phyloP scores from a whole-genome alignment of 2,329 filamentous ascomycete genomes.

The Metarhizium guizhouense region DNA sequence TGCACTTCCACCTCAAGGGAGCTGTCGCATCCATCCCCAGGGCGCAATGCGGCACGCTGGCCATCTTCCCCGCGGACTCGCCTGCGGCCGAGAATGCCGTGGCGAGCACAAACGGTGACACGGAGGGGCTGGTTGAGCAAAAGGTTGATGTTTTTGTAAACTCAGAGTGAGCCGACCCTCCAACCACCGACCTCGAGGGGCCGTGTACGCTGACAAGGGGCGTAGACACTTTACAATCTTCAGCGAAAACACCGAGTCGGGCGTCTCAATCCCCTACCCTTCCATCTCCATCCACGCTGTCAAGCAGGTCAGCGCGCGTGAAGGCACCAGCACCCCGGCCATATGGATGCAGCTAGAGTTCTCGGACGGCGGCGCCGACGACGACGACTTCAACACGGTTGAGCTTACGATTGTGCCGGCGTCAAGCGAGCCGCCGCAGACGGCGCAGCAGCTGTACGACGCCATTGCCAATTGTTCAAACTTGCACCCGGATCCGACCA shows the following conservation, averaged over 20 bases:
- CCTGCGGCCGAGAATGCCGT: constrained; percentile 17
- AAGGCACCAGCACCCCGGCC: constrained; percentile 30
- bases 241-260: constrained; percentile 45
- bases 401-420: constrained; percentile 59
- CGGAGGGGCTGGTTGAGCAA: constrained; percentile 33
- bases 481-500: constrained; percentile 62
- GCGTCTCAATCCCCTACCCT: constrained; percentile 64
- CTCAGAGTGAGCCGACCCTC: constrained; percentile 36
- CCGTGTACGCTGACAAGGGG: background rate
- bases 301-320: constrained; percentile 42
- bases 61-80: constrained; percentile 38
- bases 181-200: background rate
- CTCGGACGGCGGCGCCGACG: constrained; percentile 45
- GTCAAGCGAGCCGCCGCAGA: constrained; percentile 12
- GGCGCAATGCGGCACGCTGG: constrained; percentile 45
- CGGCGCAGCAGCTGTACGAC: constrained; percentile 44
- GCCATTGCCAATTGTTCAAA: constrained; percentile 69
- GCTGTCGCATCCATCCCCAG: constrained; percentile 50
- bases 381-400: constrained; percentile 57
- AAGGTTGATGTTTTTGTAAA: constrained; percentile 48
- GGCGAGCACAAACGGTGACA: constrained; percentile 19
- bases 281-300: constrained; percentile 68
- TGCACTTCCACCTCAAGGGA: constrained; percentile 52
- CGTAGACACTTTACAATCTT: constrained; percentile 49
- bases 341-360: constrained; percentile 64